phyloP scores from a whole-genome alignment of 768 basidiomycete genomes.

The Lepiota brunneoincarnata region DNA sequence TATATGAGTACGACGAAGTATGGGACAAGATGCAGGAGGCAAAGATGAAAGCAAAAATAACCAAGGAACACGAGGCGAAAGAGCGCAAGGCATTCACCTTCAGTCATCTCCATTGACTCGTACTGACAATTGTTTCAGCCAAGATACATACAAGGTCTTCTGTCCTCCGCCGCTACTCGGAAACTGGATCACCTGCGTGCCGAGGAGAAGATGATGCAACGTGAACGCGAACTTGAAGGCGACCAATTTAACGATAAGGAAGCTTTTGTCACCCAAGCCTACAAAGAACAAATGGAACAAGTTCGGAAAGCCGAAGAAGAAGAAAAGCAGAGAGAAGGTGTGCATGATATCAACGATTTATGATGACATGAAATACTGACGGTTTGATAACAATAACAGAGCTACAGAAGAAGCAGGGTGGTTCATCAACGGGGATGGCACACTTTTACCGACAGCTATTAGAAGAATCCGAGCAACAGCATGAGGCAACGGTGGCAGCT shows the following conservation, averaged over 20 bases:
- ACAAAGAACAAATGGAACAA: constrained; percentile 95
- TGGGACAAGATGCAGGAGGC: constrained; percentile 95
- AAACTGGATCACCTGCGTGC: constrained; percentile 87
- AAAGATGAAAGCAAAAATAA: constrained; percentile 69
- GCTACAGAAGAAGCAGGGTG: constrained; percentile 57
- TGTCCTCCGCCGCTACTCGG: constrained; percentile 82
- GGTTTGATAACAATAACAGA: constrained; percentile 34
- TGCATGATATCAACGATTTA: constrained; percentile 18
- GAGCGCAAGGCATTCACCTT: constrained; percentile 67
- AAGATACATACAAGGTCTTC: constrained; percentile 85
- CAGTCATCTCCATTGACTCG: background rate
- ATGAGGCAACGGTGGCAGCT: constrained; percentile 86
- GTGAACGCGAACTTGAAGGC: constrained; percentile 89
- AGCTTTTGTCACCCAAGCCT: constrained; percentile 95
- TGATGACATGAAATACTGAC: background rate
- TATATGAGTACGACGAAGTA: constrained; percentile 95
- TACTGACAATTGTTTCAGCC: constrained; percentile 49
- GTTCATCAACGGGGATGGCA: constrained; percentile 70
- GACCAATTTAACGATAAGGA: constrained; percentile 95
- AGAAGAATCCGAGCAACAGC: constrained; percentile 76
- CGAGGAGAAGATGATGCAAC: constrained; percentile 97
- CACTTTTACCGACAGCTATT: constrained; percentile 80
- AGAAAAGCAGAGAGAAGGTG: constrained; percentile 86
- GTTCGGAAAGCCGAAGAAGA: constrained; percentile 90
- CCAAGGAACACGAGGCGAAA: constrained; percentile 71